Evolutionary conservation across 805 yeast species (phyloP).

Genomic region (Myxozyma nipponensis): DNA sequence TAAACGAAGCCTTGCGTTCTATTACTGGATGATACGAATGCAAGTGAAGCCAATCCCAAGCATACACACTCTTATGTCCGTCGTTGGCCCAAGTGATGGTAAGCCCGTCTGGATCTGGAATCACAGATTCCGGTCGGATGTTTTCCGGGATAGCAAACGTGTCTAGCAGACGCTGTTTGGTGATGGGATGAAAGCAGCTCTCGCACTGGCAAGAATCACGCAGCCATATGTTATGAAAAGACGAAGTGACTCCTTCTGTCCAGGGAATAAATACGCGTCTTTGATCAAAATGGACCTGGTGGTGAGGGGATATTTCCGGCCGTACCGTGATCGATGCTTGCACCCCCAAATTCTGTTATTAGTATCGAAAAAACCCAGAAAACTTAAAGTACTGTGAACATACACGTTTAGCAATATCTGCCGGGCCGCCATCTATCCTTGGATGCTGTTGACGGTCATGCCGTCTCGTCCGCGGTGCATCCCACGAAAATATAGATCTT

Average conservation of each 20-base stretch:
- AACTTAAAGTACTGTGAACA: neutral
- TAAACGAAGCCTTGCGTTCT: constrained; percentile 33
- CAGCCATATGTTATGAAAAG: constrained; percentile 54
- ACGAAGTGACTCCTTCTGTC: constrained; percentile 33
- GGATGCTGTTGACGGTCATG: neutral
- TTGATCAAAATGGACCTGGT: constrained; percentile 28
- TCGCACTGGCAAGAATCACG: constrained; percentile 62
- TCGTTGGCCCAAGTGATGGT: constrained; percentile 33
- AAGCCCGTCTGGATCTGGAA: constrained; percentile 20
- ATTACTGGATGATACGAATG: constrained; percentile 54
- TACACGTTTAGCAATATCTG: neutral
- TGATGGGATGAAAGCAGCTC: constrained; percentile 50
- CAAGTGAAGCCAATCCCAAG: constrained; percentile 43
- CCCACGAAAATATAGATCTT: constrained; percentile 4
- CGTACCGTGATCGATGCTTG: constrained; percentile 11
- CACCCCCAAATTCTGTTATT: constrained; percentile 6
- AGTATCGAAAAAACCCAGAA: neutral
- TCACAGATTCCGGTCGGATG: constrained; percentile 31
- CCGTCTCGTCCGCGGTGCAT: neutral
- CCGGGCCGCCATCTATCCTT: neutral
- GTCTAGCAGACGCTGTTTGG: constrained; percentile 58
- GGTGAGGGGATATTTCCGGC: constrained; percentile 25
- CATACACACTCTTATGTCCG: constrained; percentile 42
- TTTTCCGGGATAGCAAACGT: constrained; percentile 45
- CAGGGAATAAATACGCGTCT: constrained; percentile 32